Percentiles rank a stretch among this genome's conserved stretches.
These are phyloP conservation scores for Eucalyptus pumila DNA, from an alignment of 345 rosid genomes.

Conservation along the genomic window DNA sequence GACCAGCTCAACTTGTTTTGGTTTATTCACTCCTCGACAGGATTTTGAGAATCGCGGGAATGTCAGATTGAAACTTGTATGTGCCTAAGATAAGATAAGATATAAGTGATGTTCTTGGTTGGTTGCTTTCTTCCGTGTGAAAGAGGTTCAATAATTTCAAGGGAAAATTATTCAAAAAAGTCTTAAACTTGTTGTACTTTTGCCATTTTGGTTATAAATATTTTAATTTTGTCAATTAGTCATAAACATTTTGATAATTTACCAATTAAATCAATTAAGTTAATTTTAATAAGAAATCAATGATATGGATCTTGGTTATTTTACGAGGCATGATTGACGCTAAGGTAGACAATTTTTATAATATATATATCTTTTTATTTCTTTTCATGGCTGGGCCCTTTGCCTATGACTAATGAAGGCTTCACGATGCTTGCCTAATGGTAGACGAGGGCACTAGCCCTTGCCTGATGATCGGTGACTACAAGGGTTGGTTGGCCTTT, in stretches of 20 bases:
- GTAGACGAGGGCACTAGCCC: background rate
- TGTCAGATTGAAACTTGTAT: background rate
- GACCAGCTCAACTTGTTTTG: background rate
- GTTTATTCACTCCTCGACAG: background rate
- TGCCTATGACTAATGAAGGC: background rate
- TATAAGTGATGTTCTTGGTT: background rate
- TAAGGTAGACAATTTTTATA: accelerated
- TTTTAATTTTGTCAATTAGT: background rate
- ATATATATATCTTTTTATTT: too few relatives aligned
- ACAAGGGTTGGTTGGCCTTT: background rate
- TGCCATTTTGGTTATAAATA: accelerated
- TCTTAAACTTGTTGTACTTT: accelerated
- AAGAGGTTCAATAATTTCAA: background rate
- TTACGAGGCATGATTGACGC: accelerated
- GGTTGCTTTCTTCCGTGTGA: background rate
- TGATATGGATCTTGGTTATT: accelerated
- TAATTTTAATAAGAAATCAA: too few relatives aligned
- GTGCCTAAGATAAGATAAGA: background rate
- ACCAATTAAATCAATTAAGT: accelerated
- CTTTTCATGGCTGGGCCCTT: background rate
- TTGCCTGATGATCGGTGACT: accelerated
- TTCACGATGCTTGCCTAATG: background rate
- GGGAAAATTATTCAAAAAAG: background rate
- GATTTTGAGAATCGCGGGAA: background rate
- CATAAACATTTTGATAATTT: accelerated